phyloP scores from a whole-genome alignment of 164 flowering plant genomes.

The Piper longum region DNA sequence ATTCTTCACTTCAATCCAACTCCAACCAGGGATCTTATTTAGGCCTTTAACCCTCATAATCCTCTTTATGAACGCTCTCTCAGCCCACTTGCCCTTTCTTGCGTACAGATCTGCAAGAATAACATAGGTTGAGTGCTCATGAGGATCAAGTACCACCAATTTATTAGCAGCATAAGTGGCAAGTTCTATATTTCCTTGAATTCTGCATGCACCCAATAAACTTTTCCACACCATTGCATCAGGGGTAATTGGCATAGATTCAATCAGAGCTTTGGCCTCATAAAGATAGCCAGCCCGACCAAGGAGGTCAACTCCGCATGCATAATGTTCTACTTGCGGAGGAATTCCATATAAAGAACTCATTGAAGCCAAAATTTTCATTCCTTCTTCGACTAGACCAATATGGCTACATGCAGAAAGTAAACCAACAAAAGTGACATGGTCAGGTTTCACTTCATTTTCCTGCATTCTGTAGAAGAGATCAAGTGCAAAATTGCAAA shows the following conservation, averaged over 20 bases:
- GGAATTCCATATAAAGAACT: conserved; percentile 46
- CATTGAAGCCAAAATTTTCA: conserved; percentile 34
- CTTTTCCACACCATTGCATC: conserved; percentile 72
- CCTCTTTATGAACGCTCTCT: conserved; percentile 49
- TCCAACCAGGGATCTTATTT: conserved; percentile 80
- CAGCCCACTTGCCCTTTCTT: conserved; percentile 51
- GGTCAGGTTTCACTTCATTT: conserved; percentile 47
- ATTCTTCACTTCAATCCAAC: conserved; percentile 70
- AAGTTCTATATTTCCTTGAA: conserved; percentile 50
- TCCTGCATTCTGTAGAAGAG: conserved; percentile 49
- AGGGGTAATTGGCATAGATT: conserved; percentile 67
- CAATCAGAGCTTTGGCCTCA: conserved; percentile 46
- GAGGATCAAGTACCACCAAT: conserved; percentile 50
- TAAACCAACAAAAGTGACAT: conserved; percentile 72
- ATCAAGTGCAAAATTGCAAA: conserved; percentile 47
- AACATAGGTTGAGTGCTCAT: conserved; percentile 75
- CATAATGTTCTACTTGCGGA: conserved; percentile 75
- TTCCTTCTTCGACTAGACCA: conserved; percentile 61
- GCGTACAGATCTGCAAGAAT: conserved; percentile 66
- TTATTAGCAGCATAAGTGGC: conserved; percentile 41
- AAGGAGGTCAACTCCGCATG: conserved; percentile 68
- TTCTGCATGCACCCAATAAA: conserved; percentile 64
- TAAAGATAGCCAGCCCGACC: conserved; percentile 63
- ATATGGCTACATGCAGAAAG: conserved; percentile 80
- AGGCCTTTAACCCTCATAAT: conserved; percentile 70